Evolutionary conservation across 163 green algal genomes (phyloP), one percentile per base, ranked within the genome.

Genomic region (Scenedesmus sp.): DNA sequence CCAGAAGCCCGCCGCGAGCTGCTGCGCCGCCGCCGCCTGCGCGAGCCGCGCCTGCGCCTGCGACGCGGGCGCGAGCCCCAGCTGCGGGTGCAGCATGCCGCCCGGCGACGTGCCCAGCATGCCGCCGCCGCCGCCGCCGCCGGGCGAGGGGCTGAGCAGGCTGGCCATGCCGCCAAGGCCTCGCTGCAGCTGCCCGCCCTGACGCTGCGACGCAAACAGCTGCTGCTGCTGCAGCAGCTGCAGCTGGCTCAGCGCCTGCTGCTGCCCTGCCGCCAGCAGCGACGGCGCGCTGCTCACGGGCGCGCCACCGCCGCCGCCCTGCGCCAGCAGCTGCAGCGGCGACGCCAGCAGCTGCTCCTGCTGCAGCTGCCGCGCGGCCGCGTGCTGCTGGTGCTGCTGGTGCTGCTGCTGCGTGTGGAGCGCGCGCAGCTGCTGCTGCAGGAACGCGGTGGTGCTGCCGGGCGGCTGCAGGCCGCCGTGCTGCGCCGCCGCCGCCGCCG

Each of bases 191-290:
- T 56, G 31, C 22, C 31, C 63, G 69, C 69, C 69, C 22, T 53
- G 69, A 24, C 57, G 39, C 34, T 67, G 69, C 18, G 69, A 57
- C 2, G 69, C 54, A 67, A 77, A 67, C 33, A 77, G 26, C 54
- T 67, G 69, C 54, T 77, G 69, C 20, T 77, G 69, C 36, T 77
- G 69, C 26, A 77, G 47, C 54, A 77, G 36, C 54, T 77, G 69
- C 26, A 77, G 54, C 36, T 66, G 69, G 54, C 24, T 58, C 26
- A 77, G n/a, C 17, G 69, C 2, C 33, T 42, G 53, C 42, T 77
- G 65, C 42, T 72, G 69, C 69, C 66, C 17, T 77, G 69, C 44
- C 2, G n/a, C 18, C 39, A 67, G 4, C 1, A 48, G 24, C 26
- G 18, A 15, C 13, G 53, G 29, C 17, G 69, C 39, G 7, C 17